phyloP scores from a whole-genome alignment of 345 rosid genomes.

The Pistacia integerrima region DNA sequence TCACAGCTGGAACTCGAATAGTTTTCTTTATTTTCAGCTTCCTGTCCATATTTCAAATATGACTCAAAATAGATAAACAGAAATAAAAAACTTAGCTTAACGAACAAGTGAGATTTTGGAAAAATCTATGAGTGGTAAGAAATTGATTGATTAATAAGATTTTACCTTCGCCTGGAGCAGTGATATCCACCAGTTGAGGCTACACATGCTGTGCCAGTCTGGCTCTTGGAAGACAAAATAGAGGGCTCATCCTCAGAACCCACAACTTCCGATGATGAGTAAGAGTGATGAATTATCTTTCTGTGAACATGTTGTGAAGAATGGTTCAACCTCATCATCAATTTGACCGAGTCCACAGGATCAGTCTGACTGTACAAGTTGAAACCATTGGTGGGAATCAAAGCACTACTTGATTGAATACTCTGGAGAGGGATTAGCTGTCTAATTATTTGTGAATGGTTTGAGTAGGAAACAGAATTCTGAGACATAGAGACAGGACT shows the following conservation, averaged over 20 bases:
- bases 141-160: not conserved
- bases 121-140: not conserved
- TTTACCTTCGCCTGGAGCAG: conserved; percentile 35
- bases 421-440: conserved; percentile 18
- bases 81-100: not conserved
- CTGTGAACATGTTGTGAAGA: conserved; percentile 14
- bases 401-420: conserved; percentile 6
- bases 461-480: not conserved
- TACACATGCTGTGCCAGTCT: not conserved
- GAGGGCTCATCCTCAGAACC: conserved; percentile 17
- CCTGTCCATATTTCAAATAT: conserved; percentile 13
- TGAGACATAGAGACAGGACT: conserved; percentile 10
- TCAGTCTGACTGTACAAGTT: conserved; percentile 2
- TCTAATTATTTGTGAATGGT: not conserved
- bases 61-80: too few relatives aligned
- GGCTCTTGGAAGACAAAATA: conserved; percentile 10
- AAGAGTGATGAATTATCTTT: not conserved
- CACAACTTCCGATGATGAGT: conserved; percentile 24
- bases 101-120: not conserved
- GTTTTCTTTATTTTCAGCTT: conserved; percentile 34
- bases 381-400: not conserved
- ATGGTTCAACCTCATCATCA: conserved; percentile 20
- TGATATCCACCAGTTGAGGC: conserved; percentile 31
- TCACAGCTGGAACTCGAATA: conserved; percentile 31
- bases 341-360: conserved; percentile 14